A percentile compares a stretch with the other conserved stretches of the same genome.
These are phyloP conservation scores for Hypomontagnella monticulosa DNA, from an alignment of 495 filamentous ascomycete genomes.

Conservation along the genomic window DNA sequence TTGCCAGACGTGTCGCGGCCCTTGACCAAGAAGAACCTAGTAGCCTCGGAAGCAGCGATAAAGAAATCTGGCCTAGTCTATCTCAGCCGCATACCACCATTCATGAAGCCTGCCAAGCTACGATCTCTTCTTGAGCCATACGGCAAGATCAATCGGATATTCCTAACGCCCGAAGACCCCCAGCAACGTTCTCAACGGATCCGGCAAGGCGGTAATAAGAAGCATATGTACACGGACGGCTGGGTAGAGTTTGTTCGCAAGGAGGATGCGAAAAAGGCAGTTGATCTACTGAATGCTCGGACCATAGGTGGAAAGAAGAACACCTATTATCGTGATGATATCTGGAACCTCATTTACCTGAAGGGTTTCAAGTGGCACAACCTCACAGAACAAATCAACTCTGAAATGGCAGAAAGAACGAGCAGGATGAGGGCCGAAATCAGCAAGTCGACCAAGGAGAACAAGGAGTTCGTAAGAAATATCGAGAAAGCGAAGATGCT, in stretches of 20 bases:
- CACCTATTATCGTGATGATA: constrained; percentile 89
- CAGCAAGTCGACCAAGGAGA: constrained; percentile 78
- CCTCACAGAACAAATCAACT: constrained; percentile 73
- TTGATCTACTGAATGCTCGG: constrained; percentile 84
- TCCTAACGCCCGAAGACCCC: constrained; percentile 83
- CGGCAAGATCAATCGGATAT: constrained; percentile 83
- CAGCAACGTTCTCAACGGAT: constrained; percentile 67
- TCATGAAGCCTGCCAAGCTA: constrained; percentile 88
- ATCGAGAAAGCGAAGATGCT: constrained; percentile 79
- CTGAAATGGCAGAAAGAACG: constrained; percentile 84
- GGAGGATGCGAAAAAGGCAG: constrained; percentile 77
- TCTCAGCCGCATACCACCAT: constrained; percentile 89
- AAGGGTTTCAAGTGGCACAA: constrained; percentile 85
- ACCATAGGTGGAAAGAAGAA: constrained; percentile 90
- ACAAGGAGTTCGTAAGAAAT: constrained; percentile 82
- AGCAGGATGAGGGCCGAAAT: constrained; percentile 84
- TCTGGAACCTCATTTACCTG: constrained; percentile 84
- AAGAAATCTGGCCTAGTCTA: constrained; percentile 84
- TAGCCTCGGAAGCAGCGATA: constrained; percentile 64
- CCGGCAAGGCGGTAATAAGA: constrained; percentile 83
- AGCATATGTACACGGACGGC: constrained; percentile 85
- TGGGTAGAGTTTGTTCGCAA: constrained; percentile 92
- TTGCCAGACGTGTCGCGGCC: constrained; percentile 60
- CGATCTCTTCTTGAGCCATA: constrained; percentile 79
- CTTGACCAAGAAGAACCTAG: constrained; percentile 67